Percentiles rank a stretch among this genome's conserved stretches.
Evolutionary conservation across 2,329 filamentous ascomycete species (phyloP).

Genomic region (Rhynchosporium secalis): DNA sequence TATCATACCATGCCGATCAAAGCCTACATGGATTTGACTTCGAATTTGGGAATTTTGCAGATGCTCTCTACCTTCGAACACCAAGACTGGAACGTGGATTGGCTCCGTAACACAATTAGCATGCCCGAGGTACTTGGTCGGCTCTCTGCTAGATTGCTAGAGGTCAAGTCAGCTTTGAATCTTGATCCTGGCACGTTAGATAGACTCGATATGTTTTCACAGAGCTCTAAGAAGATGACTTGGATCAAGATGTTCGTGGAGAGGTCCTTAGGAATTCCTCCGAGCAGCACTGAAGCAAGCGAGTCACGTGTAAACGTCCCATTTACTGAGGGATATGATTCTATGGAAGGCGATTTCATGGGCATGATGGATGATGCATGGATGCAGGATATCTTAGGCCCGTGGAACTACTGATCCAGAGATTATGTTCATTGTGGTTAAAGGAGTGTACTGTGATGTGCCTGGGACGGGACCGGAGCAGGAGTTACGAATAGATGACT

Average conservation of each 20-base stretch:
- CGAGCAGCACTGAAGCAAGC: background rate
- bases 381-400: conserved; percentile 23
- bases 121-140: conserved; percentile 39
- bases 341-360: conserved; percentile 9
- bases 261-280: background rate
- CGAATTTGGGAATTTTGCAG: conserved; percentile 41
- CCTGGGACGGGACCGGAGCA: conserved; percentile 5
- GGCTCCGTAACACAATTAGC: conserved; percentile 40
- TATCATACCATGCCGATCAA: conserved; percentile 22
- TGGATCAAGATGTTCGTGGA: conserved; percentile 22
- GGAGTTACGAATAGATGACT: background rate
- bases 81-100: conserved; percentile 43
- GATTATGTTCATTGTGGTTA: background rate
- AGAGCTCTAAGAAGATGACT: conserved; percentile 8
- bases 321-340: conserved; percentile 8
- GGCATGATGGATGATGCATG: conserved; percentile 24
- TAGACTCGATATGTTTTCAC: conserved; percentile 19
- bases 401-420: conserved; percentile 12
- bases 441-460: background rate
- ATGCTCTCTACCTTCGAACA: conserved; percentile 42
- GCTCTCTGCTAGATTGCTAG: conserved; percentile 37
- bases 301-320: conserved; percentile 3
- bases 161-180: conserved; percentile 10
- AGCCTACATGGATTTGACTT: conserved; percentile 38
- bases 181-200: conserved; percentile 19